Conservation (phyloP, 129 eudicot genomes). For the Kitagawia praeruptora region DNA sequence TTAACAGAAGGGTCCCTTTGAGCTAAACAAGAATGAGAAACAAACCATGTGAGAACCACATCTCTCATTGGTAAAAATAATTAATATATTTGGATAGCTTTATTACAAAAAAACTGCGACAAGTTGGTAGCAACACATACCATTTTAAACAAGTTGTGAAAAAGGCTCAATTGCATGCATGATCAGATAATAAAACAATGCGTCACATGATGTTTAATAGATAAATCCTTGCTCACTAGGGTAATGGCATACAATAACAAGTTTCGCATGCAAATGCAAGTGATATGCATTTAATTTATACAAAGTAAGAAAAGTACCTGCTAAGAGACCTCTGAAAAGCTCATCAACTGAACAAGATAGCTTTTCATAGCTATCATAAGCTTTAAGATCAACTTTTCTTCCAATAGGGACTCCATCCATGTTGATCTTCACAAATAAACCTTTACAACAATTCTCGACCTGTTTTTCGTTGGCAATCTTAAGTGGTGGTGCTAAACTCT, state of each 20-base stretch:
- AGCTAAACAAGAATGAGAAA: conserved; percentile 31
- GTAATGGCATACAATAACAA: background rate
- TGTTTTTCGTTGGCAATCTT: conserved; percentile 26
- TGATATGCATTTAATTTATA: background rate
- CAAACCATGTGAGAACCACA: conserved; percentile 1
- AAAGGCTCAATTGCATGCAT: background rate
- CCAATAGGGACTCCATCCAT: conserved; percentile 97
- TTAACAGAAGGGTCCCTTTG: conserved; percentile 49
- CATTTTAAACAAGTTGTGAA: background rate
- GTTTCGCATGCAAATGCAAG: background rate
- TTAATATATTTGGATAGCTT: background rate
- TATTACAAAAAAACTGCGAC: background rate
- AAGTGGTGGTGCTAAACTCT: conserved; percentile 28
- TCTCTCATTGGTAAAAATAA: background rate
- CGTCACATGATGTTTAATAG: background rate
- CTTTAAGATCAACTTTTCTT: conserved; percentile 77
- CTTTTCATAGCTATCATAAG: conserved; percentile 69
- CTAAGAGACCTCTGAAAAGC: conserved; percentile 95
- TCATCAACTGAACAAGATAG: conserved; percentile 79
- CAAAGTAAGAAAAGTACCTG: conserved; percentile 38
- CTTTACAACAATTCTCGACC: conserved; percentile 35
- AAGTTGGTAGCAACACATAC: background rate
- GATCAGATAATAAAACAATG: background rate
- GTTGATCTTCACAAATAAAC: conserved; percentile 84
- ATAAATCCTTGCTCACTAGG: background rate